Percentiles rank a stretch among this genome's conserved stretches.
Evolutionary conservation across 2,329 filamentous ascomycete species (phyloP).

Genomic region (Hypoxylon sp.): DNA sequence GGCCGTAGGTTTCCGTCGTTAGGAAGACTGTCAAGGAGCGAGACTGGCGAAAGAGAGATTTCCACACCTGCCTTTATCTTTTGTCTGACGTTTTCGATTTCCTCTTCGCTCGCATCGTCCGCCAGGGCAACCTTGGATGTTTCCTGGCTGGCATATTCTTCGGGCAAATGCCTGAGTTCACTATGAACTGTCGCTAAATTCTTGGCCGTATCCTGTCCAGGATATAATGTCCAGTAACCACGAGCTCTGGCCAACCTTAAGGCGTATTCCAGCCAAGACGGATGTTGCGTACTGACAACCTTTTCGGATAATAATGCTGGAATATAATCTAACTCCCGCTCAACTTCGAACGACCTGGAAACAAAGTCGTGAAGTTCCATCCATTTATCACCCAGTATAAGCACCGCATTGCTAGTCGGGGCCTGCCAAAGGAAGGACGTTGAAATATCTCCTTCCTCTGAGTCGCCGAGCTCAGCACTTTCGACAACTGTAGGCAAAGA

Average conservation of each 20-base stretch:
- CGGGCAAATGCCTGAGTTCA: slow-evolving; percentile 76
- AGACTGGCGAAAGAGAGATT: slow-evolving; percentile 54
- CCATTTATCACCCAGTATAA: slow-evolving; percentile 90
- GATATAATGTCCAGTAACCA: slow-evolving; percentile 84
- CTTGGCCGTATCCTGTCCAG: slow-evolving; percentile 62
- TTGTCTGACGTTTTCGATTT: slow-evolving; percentile 40
- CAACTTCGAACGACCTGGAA: slow-evolving; percentile 64
- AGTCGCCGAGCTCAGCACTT: slow-evolving; percentile 40
- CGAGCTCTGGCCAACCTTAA: slow-evolving; percentile 78
- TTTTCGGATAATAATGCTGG: slow-evolving; percentile 60
- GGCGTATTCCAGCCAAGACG: slow-evolving; percentile 64
- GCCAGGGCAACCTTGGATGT: slow-evolving; percentile 35
- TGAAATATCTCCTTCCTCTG: slow-evolving; percentile 43
- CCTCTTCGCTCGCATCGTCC: slow-evolving; percentile 41
- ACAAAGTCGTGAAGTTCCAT: slow-evolving; percentile 83
- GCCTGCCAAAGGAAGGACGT: slow-evolving; percentile 84
- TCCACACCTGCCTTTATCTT: slow-evolving; percentile 41
- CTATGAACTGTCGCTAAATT: slow-evolving; percentile 78
- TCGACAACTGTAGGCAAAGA: slow-evolving; percentile 47
- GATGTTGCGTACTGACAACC: slow-evolving; percentile 43
- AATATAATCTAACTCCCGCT: slow-evolving; percentile 48
- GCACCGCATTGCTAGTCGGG: slow-evolving; percentile 80
- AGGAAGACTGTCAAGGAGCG: slow-evolving; percentile 61
- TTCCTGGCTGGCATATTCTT: slow-evolving; percentile 63
- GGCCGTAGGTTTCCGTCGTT: slow-evolving; percentile 54